Percentiles rank a stretch among this genome's conserved stretches.
Conservation (phyloP, 1,284 basidiomycete species). For the Mycosarcoma maydis region DNA sequence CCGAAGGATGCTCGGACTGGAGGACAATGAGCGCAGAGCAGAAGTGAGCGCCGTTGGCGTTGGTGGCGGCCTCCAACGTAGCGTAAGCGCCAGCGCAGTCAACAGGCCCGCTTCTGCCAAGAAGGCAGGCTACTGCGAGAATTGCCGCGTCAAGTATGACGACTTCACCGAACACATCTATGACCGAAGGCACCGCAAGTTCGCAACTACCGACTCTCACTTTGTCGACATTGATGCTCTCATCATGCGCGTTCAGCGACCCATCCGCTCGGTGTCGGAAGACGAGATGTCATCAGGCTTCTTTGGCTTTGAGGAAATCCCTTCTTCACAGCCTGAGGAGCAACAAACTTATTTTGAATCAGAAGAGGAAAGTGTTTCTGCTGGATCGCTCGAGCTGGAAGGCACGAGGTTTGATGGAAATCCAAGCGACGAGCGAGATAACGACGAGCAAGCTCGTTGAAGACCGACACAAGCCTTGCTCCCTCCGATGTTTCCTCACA, state of each 20-base stretch:
- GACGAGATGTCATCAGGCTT: constrained; percentile 27
- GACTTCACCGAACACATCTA: constrained; percentile 89
- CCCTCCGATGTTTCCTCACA: background rate
- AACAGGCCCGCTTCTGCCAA: constrained; percentile 72
- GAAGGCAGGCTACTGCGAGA: constrained; percentile 98
- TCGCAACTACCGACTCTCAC: constrained; percentile 82
- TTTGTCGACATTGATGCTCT: constrained; percentile 84
- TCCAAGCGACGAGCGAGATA: background rate
- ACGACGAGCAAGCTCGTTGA: background rate
- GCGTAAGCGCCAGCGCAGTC: constrained; percentile 47
- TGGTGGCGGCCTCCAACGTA: constrained; percentile 23
- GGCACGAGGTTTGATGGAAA: background rate
- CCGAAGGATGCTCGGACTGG: constrained; percentile 55
- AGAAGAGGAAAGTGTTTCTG: constrained; percentile 34
- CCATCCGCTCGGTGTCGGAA: constrained; percentile 23
- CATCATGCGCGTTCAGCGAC: constrained; percentile 75
- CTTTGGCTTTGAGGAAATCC: constrained; percentile 34
- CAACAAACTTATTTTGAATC: constrained; percentile 20
- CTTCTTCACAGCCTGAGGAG: constrained; percentile 43
- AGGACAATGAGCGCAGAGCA: constrained; percentile 17
- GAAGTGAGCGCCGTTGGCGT: background rate
- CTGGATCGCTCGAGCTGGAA: constrained; percentile 22
- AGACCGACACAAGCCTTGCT: background rate
- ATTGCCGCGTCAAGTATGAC: constrained; percentile 88
- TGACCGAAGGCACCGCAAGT: constrained; percentile 82